phyloP scores from a whole-genome alignment of 148 eudicot species.

The Mesembryanthemum crystallinum region DNA sequence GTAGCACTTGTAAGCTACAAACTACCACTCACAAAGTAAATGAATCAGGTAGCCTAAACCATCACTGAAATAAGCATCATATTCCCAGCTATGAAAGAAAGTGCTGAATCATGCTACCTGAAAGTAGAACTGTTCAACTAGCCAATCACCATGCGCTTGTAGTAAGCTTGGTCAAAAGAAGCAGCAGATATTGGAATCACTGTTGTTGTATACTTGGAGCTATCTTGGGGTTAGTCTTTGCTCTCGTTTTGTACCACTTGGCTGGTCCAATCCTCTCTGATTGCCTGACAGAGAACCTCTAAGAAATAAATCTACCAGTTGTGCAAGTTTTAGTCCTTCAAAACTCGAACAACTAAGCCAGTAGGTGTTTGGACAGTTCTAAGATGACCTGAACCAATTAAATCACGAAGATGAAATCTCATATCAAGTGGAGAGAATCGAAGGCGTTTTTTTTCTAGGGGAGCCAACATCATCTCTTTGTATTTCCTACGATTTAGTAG shows the following conservation, averaged over 20 bases:
- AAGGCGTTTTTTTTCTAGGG: conserved; percentile 75
- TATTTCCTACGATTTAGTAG: conserved; percentile 75
- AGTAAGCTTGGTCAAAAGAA: neutral
- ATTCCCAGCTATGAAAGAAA: neutral
- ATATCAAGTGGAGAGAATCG: conserved; percentile 77
- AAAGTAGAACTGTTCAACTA: neutral
- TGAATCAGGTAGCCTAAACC: neutral
- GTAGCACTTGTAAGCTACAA: neutral
- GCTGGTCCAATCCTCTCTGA: neutral
- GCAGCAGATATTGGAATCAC: neutral
- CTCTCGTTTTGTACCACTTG: neutral
- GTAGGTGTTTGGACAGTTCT: conserved; percentile 72
- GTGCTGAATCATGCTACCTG: conserved; percentile 11
- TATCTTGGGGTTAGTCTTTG: neutral
- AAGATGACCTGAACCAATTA: conserved; percentile 86
- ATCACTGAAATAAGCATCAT: neutral
- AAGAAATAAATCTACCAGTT: neutral
- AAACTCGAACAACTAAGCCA: conserved; percentile 72
- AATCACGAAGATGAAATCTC: conserved; percentile 92
- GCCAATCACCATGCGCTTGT: conserved; percentile 4
- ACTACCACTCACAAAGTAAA: neutral
- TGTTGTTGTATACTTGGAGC: conserved; percentile 1
- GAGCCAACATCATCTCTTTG: conserved; percentile 94
- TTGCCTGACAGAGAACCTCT: neutral
- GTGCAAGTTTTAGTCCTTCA: conserved; percentile 55